Evolutionary conservation across 495 filamentous ascomycete genomes (phyloP).

Genomic region (Hypoxylon crocopeplum): DNA sequence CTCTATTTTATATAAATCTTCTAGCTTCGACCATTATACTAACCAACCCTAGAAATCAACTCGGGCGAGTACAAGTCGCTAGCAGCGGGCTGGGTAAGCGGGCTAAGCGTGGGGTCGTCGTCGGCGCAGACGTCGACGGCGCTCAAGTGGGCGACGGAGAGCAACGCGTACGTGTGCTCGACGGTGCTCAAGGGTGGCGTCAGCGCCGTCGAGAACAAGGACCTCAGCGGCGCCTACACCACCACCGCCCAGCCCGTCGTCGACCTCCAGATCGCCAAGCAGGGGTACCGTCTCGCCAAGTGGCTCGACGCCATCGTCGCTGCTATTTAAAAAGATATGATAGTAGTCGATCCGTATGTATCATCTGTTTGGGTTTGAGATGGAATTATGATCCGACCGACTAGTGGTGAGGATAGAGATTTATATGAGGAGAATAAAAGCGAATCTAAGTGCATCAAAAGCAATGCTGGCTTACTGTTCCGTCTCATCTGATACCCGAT

Average conservation of each 20-base stretch:
- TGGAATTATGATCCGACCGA: no score
- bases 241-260: slow-evolving; percentile 58
- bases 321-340: slow-evolving; percentile 6
- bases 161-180: slow-evolving; percentile 64
- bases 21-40: no score
- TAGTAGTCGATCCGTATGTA: not conserved
- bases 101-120: slow-evolving; percentile 50
- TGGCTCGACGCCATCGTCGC: slow-evolving; percentile 44
- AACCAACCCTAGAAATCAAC: slow-evolving; percentile 49
- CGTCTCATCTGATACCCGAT: no score
- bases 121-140: slow-evolving; percentile 41
- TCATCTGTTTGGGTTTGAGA: no score
- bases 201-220: slow-evolving; percentile 54
- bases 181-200: slow-evolving; percentile 59
- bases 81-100: slow-evolving; percentile 56
- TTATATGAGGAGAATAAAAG: no score
- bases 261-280: slow-evolving; percentile 69
- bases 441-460: no score
- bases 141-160: slow-evolving; percentile 62
- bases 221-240: slow-evolving; percentile 61
- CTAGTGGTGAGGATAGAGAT: no score
- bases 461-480: no score
- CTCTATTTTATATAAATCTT: no score
- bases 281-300: slow-evolving; percentile 57
- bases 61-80: slow-evolving; percentile 54